Evolutionary conservation across 2,329 filamentous ascomycete genomes (phyloP).

Genomic region (Moelleriella libera): DNA sequence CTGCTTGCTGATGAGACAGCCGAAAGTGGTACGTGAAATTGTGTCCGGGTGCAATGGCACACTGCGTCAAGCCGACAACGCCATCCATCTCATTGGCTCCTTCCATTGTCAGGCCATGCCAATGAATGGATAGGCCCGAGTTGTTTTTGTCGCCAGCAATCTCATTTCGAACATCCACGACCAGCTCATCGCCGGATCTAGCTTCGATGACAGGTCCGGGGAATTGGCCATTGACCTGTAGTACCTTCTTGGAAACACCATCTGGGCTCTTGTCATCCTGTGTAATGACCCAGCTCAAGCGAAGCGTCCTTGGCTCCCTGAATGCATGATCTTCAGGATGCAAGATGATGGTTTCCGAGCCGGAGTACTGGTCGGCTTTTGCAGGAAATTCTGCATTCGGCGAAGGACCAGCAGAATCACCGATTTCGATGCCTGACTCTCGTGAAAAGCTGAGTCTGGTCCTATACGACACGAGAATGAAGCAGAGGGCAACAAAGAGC

Average conservation of each 20-base stretch:
- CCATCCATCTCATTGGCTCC: conserved; percentile 46
- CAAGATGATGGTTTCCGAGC: conserved; percentile 10
- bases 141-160: conserved; percentile 9
- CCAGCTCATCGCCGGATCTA: conserved; percentile 25
- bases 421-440: too few species aligned
- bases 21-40: conserved; percentile 42
- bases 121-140: conserved; percentile 42
- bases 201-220: conserved; percentile 30
- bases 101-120: conserved; percentile 56
- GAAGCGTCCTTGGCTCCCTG: conserved; percentile 17
- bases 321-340: conserved; percentile 27
- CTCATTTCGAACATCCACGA: conserved; percentile 24
- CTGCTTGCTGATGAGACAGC: conserved; percentile 33
- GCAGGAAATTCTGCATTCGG: not conserved
- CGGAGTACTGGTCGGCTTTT: not conserved
- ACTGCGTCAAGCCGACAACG: conserved; percentile 45
- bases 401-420: not conserved
- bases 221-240: conserved; percentile 32
- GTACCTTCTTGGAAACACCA: conserved; percentile 33
- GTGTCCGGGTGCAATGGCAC: conserved; percentile 38
- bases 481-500: not conserved
- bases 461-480: not conserved
- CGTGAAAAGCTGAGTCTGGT: not conserved
- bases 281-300: conserved; percentile 24
- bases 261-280: conserved; percentile 25